Evolutionary conservation across 139 green algal species (phyloP).

Genomic region (Chlamydomonas sp.): DNA sequence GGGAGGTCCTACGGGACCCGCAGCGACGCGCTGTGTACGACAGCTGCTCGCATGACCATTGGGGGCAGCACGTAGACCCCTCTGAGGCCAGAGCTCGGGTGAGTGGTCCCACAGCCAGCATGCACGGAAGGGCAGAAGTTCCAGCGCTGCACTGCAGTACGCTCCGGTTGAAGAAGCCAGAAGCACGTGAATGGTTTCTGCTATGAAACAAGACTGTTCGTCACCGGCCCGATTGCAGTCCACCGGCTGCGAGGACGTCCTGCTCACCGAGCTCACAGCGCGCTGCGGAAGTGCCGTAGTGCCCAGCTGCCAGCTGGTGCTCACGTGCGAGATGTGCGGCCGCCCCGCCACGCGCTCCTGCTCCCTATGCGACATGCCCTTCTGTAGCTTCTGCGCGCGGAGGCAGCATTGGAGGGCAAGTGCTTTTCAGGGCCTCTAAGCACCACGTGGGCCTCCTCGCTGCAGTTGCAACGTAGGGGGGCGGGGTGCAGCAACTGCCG

Average conservation of each 20-base stretch:
- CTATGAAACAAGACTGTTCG: not conserved
- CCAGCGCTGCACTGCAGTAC: not conserved
- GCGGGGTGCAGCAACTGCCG: not conserved
- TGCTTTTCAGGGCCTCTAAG: not conserved
- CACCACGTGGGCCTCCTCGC: not conserved
- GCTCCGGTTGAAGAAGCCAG: not conserved
- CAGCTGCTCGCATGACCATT: constrained; percentile 64
- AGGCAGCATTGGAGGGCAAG: constrained; percentile 78
- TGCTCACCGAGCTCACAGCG: constrained; percentile 80
- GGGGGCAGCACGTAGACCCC: constrained; percentile 62
- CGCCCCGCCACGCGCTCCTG: constrained; percentile 74
- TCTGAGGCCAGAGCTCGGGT: not conserved
- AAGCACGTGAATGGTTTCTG: not conserved
- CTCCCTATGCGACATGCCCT: constrained; percentile 42
- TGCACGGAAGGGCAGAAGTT: not conserved
- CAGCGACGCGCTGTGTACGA: constrained; percentile 75
- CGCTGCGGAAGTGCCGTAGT: constrained; percentile 51
- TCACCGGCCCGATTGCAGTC: constrained; percentile 9
- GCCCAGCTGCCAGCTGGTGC: constrained; percentile 74
- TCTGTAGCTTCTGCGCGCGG: constrained; percentile 88
- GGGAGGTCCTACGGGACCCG: constrained; percentile 66
- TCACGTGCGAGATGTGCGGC: constrained; percentile 87
- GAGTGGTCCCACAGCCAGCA: constrained; percentile 8
- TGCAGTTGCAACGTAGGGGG: not conserved
- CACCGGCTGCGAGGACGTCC: constrained; percentile 70